A percentile compares a stretch with the other conserved stretches of the same genome.
These are phyloP conservation scores for Chionographis japonica DNA, from an alignment of 106 monocot species.

Conservation along the genomic window DNA sequence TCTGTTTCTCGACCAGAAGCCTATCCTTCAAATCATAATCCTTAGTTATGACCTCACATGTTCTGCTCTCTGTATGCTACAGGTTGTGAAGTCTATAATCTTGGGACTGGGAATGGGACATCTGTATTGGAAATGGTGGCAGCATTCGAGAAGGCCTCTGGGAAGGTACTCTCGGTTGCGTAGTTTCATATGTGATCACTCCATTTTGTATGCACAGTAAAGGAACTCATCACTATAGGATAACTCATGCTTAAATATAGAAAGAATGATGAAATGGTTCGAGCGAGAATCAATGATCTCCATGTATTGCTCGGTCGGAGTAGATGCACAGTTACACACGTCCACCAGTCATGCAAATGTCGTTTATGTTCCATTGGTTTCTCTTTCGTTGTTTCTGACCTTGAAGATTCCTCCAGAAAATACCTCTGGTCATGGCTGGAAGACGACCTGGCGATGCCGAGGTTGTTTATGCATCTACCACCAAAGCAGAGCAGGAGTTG, in stretches of 20 bases:
- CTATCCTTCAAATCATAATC: no score
- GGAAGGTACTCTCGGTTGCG: slow-evolving; percentile 36
- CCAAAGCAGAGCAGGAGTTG: slow-evolving; percentile 74
- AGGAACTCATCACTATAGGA: no score
- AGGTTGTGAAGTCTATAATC: slow-evolving; percentile 89
- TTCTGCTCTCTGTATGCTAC: not conserved
- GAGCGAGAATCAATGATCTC: no score
- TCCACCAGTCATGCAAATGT: no score
- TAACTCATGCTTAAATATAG: no score
- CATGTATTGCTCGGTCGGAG: no score
- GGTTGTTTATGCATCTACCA: slow-evolving; percentile 64
- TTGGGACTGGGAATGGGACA: slow-evolving; percentile 80
- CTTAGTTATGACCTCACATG: not conserved
- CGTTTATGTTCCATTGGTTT: not conserved
- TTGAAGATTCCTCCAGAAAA: slow-evolving; percentile 51
- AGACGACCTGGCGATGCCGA: slow-evolving; percentile 82
- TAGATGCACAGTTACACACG: no score
- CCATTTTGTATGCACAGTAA: no score
- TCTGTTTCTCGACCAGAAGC: no score
- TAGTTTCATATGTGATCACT: not conserved
- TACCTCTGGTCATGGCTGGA: slow-evolving; percentile 52
- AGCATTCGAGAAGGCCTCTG: slow-evolving; percentile 87
- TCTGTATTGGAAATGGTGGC: slow-evolving; percentile 86
- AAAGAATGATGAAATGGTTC: no score
- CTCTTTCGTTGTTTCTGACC: not conserved